These are phyloP conservation scores for Pythium pyrilobum DNA, from an alignment of 352 stramenopile genomes.

Conservation along the genomic window DNA sequence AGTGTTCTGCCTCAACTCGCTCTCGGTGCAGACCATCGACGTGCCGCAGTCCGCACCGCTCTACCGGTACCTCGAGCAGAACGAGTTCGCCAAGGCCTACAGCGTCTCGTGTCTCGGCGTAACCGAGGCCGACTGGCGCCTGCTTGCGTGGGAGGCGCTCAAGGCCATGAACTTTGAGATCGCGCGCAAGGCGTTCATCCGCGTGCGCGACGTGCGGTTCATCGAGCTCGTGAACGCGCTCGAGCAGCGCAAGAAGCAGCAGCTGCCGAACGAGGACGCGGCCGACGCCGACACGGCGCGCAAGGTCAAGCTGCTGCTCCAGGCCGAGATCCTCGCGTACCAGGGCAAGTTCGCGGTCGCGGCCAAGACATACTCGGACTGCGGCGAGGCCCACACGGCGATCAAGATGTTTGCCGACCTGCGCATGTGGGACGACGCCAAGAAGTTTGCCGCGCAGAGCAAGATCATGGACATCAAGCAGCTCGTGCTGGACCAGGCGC, in stretches of 20 bases:
- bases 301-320: constrained; percentile 60
- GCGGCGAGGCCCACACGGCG: constrained; percentile 71
- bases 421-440: constrained; percentile 92
- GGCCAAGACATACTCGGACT: constrained; percentile 84
- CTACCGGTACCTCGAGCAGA: constrained; percentile 88
- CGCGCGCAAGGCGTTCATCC: constrained; percentile 84
- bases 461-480: constrained; percentile 84
- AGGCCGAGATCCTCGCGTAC: constrained; percentile 91
- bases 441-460: constrained; percentile 80
- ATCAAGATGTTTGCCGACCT: constrained; percentile 94
- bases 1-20: constrained; percentile 88
- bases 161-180: constrained; percentile 79
- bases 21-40: constrained; percentile 87
- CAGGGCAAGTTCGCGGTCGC: constrained; percentile 89
- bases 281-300: constrained; percentile 35
- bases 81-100: constrained; percentile 87
- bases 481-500: constrained; percentile 86
- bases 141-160: constrained; percentile 85
- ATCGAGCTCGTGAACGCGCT: constrained; percentile 88
- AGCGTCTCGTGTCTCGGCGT: constrained; percentile 90
- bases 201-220: constrained; percentile 88
- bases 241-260: constrained; percentile 68
- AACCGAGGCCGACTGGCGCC: constrained; percentile 89
- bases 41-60: constrained; percentile 87
- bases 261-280: constrained; percentile 29